Evolutionary conservation across 306 rosid genomes (phyloP), one percentile per base, ranked within the genome.

Genomic region (Biancaea sappan): DNA sequence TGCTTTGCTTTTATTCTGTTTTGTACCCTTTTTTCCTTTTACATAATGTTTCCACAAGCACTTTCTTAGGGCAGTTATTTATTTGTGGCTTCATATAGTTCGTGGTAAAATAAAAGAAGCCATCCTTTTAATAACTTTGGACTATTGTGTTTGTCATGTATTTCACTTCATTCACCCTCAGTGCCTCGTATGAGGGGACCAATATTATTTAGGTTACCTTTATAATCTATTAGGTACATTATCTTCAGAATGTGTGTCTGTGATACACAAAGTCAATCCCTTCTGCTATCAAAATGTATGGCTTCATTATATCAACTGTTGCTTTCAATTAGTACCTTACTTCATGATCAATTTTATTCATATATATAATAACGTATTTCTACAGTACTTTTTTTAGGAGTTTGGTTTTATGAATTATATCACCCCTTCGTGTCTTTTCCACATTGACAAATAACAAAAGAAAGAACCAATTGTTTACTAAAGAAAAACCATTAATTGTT

Each of bases 111-210:
- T 10, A 26, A 10, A 59, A 40, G 14, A 69, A 76, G n/a, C 3
- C 22, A 26, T 19, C 66, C 79, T 79, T 80, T 79, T 21, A 65
- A 47, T 72, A 2, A 46, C 62, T 65, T 84, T 84, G 88, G 88
- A 84, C 83, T 77, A 77, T 77, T 73, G 80, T 77, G 75, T 80
- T 73, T 84, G 85, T 77, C 85, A 26, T 63, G 22, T 52, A 60
- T 66, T 7, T 76, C 47, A 73, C 52, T 77, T 73, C 77, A 77
- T 80, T 84, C 72, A 63, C 21, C 78, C 78, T 69, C 76, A 73
- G 44, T 77, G 82, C 80, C 71, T 73, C 82, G 14, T 22, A 77
- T 54, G 82, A 60, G 88, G 87, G 85, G 88, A 84, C 88, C 88
- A 77, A 63, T 74, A 35, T 67, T n/a, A n/a, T n/a, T n/a, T 75